Base-by-base conservation (phyloP, 176 grass and related monocot species). In the Cocos nucifera region DNA sequence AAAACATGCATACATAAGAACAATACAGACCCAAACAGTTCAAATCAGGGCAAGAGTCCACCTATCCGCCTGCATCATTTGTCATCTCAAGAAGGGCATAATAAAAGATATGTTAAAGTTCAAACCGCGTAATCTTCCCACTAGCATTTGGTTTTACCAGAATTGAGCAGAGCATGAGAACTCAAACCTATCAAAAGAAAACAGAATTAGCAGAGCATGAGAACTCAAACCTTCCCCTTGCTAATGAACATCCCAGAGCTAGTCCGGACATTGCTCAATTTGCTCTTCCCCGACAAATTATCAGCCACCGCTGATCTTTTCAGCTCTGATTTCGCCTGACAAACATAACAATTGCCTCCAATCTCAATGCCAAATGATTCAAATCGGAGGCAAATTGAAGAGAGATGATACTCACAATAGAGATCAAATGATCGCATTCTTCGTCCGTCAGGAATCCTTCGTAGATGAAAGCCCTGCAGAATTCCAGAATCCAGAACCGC, bases 361-460 rank as follows among this genome's bases (percentile, higher is more conserved):
- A 44, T 44, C 35, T 44, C 35, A 44, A 44, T 44, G 35, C 6
- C 35, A 44, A 39, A 44, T 2, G 10, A 44, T 9, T 2, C 18
- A 32, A 54, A 39, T 4, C 48, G 22, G 54, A 15, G 32, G 22
- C 51, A 32, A 27, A 22, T 59, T 21, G 17, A 56, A 26, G 68
- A 74, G 22, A 56, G 51, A 60, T 28, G 35, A 57, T 22, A 80
- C 78, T 72, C 75, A 92, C 93, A 35, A 98, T 76, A 58, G 79
- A 83, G 58, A 89, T 77, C 59, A 98, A 72, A 69, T 98, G 93
- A 67, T 98, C 86, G 60, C 81, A 86, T 75, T 98, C 93, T 76
- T 89, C 77, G 51, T 86, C 79, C 50, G 63, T 89, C 63, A 98
- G 79, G 67, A 92, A 98, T 51, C 76, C 75, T 69, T 88, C 73